phyloP scores from a whole-genome alignment of 805 yeast species.

The Tetrapisispora nanseiensis region DNA sequence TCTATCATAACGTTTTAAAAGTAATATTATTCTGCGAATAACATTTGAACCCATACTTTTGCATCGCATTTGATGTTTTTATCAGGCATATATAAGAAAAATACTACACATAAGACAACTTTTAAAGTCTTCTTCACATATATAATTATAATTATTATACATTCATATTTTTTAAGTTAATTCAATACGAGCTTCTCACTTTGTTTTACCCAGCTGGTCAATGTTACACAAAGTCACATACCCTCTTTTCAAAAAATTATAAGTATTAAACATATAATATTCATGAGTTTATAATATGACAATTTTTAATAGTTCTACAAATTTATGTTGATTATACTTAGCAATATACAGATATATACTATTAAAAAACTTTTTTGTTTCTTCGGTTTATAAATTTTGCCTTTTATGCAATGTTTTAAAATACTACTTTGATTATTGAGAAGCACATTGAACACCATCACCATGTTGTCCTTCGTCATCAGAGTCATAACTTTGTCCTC shows the following conservation, averaged over 20 bases:
- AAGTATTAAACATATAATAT: no score
- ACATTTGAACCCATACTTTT: not conserved
- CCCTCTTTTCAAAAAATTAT: no score
- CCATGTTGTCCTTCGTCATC: constrained; percentile 45
- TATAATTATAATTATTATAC: no score
- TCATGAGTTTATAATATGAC: not conserved
- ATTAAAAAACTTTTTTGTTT: constrained; percentile 2
- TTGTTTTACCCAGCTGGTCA: no score
- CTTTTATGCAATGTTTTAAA: not conserved
- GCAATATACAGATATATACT: constrained; percentile 5
- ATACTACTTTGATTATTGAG: constrained; percentile 42
- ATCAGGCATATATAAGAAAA: not conserved
- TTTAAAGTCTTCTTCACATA: no score
- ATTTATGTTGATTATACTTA: constrained; percentile 3
- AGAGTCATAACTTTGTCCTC: constrained; percentile 36
- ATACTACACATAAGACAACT: not conserved
- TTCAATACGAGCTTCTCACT: no score
- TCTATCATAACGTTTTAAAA: no score
- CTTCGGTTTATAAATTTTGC: not conserved
- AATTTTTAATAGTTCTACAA: constrained; percentile 1
- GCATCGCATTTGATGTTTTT: not conserved
- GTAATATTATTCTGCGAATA: no score
- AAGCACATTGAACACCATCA: constrained; percentile 63
- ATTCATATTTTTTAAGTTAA: no score
- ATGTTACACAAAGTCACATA: no score